Conservation (phyloP, 305 asterid species). For the Fraxinus sp. region DNA sequence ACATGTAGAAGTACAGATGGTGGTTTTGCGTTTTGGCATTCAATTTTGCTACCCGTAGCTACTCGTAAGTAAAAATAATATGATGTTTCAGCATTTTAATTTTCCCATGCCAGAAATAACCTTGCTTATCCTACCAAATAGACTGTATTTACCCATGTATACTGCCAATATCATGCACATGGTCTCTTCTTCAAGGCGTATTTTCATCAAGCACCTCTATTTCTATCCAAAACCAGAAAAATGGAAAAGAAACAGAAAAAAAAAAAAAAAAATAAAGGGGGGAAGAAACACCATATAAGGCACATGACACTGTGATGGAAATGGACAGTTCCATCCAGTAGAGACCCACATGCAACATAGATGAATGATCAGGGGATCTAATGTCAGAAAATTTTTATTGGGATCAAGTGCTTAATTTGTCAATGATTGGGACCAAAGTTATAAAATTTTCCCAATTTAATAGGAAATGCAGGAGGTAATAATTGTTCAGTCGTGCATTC, state of each 20-base stretch:
- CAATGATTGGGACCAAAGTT: neutral
- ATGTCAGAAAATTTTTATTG: neutral
- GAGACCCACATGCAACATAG: neutral
- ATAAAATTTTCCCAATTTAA: neutral
- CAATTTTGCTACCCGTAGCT: neutral
- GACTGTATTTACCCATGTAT: neutral
- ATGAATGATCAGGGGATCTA: neutral
- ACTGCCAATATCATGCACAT: neutral
- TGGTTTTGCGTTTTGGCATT: neutral
- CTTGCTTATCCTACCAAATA: neutral
- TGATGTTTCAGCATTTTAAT: neutral
- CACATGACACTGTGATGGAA: neutral
- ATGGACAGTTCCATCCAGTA: neutral
- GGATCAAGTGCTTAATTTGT: neutral
- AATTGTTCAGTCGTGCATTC: neutral
- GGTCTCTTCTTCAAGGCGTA: neutral
- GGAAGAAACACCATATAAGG: neutral
- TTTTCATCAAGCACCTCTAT: neutral
- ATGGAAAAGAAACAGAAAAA: neutral
- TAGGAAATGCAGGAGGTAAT: neutral
- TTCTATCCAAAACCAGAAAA: neutral
- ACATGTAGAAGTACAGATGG: neutral
- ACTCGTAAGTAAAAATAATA: neutral
- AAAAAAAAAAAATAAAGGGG: neutral
- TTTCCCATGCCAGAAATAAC: neutral